A percentile compares a stretch with the other conserved stretches of the same genome.
phyloP scores from a whole-genome alignment of 2,329 filamentous ascomycete genomes.

The Ophiocordyceps camponoti-floridani region DNA sequence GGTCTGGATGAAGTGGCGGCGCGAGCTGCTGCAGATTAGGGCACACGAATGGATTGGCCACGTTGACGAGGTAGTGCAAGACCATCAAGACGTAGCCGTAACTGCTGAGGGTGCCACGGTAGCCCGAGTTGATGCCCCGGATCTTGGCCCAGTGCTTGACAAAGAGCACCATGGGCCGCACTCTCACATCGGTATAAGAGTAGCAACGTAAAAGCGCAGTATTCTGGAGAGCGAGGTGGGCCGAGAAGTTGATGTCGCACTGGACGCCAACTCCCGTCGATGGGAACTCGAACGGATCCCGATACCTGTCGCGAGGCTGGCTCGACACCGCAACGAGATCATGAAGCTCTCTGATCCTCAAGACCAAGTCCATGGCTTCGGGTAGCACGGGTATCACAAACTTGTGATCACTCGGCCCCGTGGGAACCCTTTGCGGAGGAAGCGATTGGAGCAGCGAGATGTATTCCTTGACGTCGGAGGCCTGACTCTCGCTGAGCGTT shows the following conservation, averaged over 20 bases:
- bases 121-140: slow-evolving; percentile 72
- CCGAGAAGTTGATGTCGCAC: slow-evolving; percentile 85
- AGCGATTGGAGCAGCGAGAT: slow-evolving; percentile 26
- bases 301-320: slow-evolving; percentile 34
- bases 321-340: slow-evolving; percentile 33
- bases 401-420: slow-evolving; percentile 4
- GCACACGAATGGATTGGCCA: slow-evolving; percentile 63
- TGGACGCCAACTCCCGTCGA: slow-evolving; percentile 64
- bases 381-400: slow-evolving; percentile 18
- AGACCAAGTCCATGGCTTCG: slow-evolving; percentile 15
- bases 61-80: slow-evolving; percentile 73
- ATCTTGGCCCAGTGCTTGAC: slow-evolving; percentile 82
- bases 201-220: slow-evolving; percentile 72
- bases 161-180: slow-evolving; percentile 64
- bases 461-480: slow-evolving; percentile 26
- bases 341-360: slow-evolving; percentile 24
- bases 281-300: slow-evolving; percentile 56
- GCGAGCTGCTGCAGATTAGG: slow-evolving; percentile 59
- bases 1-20: slow-evolving; percentile 19
- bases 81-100: slow-evolving; percentile 91
- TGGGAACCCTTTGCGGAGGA: slow-evolving; percentile 8
- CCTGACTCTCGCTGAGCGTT: slow-evolving; percentile 21
- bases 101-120: slow-evolving; percentile 70
- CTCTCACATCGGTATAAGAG: slow-evolving; percentile 58
- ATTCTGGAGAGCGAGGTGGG: slow-evolving; percentile 68